Conservation (phyloP, 2,329 filamentous ascomycete genomes). For the Colletotrichum sp. region DNA sequence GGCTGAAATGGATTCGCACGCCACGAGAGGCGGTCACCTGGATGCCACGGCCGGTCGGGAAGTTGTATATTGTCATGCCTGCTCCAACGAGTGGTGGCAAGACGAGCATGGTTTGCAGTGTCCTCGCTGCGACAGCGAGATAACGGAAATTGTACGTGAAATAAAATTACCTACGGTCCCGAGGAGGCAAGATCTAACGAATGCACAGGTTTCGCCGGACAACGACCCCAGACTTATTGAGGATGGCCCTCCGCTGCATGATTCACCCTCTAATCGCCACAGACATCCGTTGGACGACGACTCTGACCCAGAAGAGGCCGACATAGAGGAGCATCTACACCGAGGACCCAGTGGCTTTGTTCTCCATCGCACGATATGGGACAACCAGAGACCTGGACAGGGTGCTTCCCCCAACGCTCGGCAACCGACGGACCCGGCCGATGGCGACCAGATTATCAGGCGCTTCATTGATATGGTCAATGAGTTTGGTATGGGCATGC, state of each 20-base stretch:
- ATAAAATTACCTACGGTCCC: neutral
- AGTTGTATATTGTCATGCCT: constrained; percentile 86
- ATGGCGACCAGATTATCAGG: constrained; percentile 40
- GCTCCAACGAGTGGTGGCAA: constrained; percentile 80
- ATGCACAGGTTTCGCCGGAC: constrained; percentile 53
- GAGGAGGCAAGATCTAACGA: constrained; percentile 24
- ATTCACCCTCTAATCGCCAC: constrained; percentile 12
- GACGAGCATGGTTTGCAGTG: constrained; percentile 73
- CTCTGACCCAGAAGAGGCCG: constrained; percentile 63
- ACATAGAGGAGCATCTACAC: constrained; percentile 58
- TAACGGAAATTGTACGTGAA: constrained; percentile 81
- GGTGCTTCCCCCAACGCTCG: neutral
- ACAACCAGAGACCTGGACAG: constrained; percentile 9
- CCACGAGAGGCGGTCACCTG: constrained; percentile 41
- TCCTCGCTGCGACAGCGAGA: constrained; percentile 77
- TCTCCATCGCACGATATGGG: constrained; percentile 39
- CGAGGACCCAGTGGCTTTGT: constrained; percentile 45
- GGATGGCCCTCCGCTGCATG: constrained; percentile 26
- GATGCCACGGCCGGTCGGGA: constrained; percentile 62
- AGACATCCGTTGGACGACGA: constrained; percentile 38
- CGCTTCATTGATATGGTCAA: constrained; percentile 51
- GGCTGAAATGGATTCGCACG: constrained; percentile 43
- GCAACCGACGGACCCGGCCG: constrained; percentile 25
- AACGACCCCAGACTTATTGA: constrained; percentile 65
- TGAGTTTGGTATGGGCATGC: constrained; percentile 32